Conservation (phyloP, 495 filamentous ascomycete species). For the Neurospora sp. region DNA sequence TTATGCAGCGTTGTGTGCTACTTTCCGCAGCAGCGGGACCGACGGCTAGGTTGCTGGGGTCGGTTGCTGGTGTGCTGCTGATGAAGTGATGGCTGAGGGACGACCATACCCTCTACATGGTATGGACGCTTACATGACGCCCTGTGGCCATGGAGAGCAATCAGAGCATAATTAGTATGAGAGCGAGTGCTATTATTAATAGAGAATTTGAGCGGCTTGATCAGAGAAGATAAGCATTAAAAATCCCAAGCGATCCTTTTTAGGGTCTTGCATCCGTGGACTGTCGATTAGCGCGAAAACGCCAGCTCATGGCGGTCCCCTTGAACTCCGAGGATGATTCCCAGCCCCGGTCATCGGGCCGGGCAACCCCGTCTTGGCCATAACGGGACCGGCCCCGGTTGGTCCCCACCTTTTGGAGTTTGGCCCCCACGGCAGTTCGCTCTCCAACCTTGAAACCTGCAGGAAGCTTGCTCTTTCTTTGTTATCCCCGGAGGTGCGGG, state of each 20-base stretch:
- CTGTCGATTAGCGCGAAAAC: neutral
- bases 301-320: neutral
- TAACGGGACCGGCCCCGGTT: neutral
- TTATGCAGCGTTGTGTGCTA: constrained; percentile 87
- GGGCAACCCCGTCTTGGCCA: neutral
- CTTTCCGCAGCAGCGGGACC: constrained; percentile 88
- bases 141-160: neutral
- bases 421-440: neutral
- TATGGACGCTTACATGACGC: neutral
- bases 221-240: neutral
- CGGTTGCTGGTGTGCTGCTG: neutral
- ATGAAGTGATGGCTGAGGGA: neutral
- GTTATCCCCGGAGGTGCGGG: neutral
- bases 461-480: neutral
- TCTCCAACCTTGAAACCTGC: neutral
- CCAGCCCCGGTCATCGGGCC: neutral
- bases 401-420: neutral
- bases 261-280: neutral
- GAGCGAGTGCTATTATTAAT: neutral
- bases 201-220: neutral
- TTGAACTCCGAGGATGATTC: neutral
- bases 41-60: constrained; percentile 49
- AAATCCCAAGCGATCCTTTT: neutral
- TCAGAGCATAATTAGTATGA: neutral
- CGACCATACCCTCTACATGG: neutral